phyloP scores from a whole-genome alignment of 805 yeast species.

The Candida silvicultrix region DNA sequence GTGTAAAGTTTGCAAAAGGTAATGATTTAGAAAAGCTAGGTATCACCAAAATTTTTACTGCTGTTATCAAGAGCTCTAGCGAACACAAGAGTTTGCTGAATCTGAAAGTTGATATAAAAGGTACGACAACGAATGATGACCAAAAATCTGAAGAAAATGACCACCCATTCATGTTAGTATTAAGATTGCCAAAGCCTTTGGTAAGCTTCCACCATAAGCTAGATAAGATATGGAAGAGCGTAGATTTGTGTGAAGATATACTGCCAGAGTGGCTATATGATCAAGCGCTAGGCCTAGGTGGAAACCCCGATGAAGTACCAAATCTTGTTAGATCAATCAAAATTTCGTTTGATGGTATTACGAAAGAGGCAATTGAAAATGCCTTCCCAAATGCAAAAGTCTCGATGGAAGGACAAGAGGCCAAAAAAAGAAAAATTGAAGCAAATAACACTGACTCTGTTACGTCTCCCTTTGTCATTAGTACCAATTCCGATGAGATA shows the following conservation, averaged over 20 bases:
- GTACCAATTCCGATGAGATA: neutral
- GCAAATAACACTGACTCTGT: neutral
- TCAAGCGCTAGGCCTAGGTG: slow-evolving; percentile 20
- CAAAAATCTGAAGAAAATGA: neutral
- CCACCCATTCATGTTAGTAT: neutral
- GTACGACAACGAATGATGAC: neutral
- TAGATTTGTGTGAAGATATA: slow-evolving; percentile 2
- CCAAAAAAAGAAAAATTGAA: neutral
- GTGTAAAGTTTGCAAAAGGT: slow-evolving; percentile 3
- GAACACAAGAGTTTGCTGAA: neutral
- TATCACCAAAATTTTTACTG: slow-evolving; percentile 1
- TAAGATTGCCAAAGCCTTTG: slow-evolving; percentile 3
- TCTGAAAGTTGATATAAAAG: neutral
- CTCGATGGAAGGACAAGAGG: neutral
- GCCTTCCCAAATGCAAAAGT: neutral
- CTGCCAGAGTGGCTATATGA: slow-evolving; percentile 31
- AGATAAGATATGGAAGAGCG: slow-evolving; percentile 1
- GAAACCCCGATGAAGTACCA: slow-evolving; percentile 3
- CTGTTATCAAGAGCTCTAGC: neutral
- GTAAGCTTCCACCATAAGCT: neutral
- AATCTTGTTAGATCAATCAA: neutral
- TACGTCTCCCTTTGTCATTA: neutral
- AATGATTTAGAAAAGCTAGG: slow-evolving; percentile 8
- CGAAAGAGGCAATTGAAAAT: neutral
- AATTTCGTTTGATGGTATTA: neutral